phyloP scores from a whole-genome alignment of 2,329 filamentous ascomycete species.

The Neurospora crassa region DNA sequence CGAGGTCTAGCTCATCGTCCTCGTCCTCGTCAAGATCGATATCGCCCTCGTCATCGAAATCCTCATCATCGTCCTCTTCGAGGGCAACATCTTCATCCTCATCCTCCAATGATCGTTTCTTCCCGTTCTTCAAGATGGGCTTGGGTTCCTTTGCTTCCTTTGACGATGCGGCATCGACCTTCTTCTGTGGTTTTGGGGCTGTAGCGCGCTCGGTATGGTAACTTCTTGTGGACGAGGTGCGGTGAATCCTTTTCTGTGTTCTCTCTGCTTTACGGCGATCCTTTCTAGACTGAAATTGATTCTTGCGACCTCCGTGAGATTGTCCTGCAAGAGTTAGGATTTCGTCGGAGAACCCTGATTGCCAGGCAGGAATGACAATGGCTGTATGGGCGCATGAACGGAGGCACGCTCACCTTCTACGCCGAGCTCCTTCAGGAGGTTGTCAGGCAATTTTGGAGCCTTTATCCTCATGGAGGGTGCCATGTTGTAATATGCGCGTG shows the following conservation, averaged over 20 bases:
- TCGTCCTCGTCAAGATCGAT: slow-evolving; percentile 23
- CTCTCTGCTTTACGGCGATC: slow-evolving; percentile 59
- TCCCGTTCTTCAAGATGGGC: slow-evolving; percentile 8
- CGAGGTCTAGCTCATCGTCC: slow-evolving; percentile 14
- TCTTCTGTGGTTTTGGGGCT: slow-evolving; percentile 1
- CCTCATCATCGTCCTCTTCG: slow-evolving; percentile 9
- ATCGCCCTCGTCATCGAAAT: slow-evolving; percentile 16
- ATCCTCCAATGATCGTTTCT: slow-evolving; percentile 6
- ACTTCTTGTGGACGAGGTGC: slow-evolving; percentile 17
- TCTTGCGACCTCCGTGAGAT: slow-evolving; percentile 1
- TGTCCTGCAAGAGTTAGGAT: slow-evolving; percentile 8
- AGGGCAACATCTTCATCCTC: slow-evolving; percentile 3
- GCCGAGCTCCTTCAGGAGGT: slow-evolving; percentile 35
- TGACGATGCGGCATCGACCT: not conserved
- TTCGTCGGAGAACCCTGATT: slow-evolving; percentile 28
- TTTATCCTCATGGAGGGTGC: slow-evolving; percentile 19
- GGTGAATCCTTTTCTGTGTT: slow-evolving; percentile 44
- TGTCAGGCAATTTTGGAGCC: slow-evolving; percentile 32
- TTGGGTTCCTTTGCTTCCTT: not conserved
- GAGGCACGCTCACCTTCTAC: slow-evolving; percentile 9
- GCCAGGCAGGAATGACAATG: slow-evolving; percentile 9
- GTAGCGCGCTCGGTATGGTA: slow-evolving; percentile 4
- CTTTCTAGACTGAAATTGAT: slow-evolving; percentile 37
- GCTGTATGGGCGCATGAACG: not conserved
- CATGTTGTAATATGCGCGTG: slow-evolving; percentile 16